Percentiles rank a stretch among this genome's conserved stretches.
Evolutionary conservation across 768 basidiomycete genomes (phyloP).

Genomic region (Lactarius hatsudake): DNA sequence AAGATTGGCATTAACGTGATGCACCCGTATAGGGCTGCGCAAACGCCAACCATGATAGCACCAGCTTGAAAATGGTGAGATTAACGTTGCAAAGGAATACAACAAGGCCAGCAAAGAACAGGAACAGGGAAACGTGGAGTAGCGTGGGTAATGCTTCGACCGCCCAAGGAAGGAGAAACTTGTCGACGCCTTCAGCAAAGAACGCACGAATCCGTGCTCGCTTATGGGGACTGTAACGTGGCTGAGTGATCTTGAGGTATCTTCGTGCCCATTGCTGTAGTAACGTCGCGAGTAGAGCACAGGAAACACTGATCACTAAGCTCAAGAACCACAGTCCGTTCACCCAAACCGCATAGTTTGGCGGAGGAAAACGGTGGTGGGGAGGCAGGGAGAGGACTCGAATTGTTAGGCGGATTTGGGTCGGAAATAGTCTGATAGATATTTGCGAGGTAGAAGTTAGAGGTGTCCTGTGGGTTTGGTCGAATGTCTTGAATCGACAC

Average conservation of each 20-base stretch:
- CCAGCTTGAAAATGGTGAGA: neutral
- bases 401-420: neutral
- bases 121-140: neutral
- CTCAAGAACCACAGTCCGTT: neutral
- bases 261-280: neutral
- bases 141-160: neutral
- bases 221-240: neutral
- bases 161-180: neutral
- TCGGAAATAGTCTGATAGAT: neutral
- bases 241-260: neutral
- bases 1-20: neutral
- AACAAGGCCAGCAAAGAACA: neutral
- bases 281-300: neutral
- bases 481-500: neutral
- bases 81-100: neutral
- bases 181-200: neutral
- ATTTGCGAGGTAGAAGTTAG: neutral
- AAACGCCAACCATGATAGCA: neutral
- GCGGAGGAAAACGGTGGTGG: neutral
- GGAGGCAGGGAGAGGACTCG: neutral
- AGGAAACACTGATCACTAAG: neutral
- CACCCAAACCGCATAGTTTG: neutral
- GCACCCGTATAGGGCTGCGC: neutral
- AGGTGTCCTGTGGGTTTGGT: neutral
- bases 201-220: neutral